Percentiles rank a stretch among this genome's conserved stretches.
These are phyloP conservation scores for Pythium sp. DNA, from an alignment of 352 stramenopile genomes.

Conservation along the genomic window DNA sequence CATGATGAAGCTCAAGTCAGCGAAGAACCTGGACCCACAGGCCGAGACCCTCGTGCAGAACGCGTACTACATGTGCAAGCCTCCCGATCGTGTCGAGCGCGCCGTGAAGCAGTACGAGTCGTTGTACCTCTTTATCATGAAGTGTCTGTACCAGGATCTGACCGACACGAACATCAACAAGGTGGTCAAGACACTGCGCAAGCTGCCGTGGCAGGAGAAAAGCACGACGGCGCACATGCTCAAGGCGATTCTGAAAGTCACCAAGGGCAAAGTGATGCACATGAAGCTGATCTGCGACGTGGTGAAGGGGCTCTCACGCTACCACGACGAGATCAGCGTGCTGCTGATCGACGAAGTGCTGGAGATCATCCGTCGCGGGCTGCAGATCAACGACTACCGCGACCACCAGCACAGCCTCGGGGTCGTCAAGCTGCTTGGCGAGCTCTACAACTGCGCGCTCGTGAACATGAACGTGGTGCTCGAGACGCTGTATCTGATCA, in stretches of 20 bases:
- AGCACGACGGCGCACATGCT: slow-evolving; percentile 69
- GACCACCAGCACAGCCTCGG: slow-evolving; percentile 94
- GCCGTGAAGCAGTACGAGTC: slow-evolving; percentile 86
- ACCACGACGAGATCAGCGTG: slow-evolving; percentile 90
- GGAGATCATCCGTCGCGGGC: slow-evolving; percentile 88
- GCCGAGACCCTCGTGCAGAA: slow-evolving; percentile 90
- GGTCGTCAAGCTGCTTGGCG: slow-evolving; percentile 91
- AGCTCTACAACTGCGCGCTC: slow-evolving; percentile 91
- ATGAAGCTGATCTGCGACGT: slow-evolving; percentile 88
- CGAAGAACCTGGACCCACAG: slow-evolving; percentile 88
- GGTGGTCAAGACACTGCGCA: slow-evolving; percentile 93
- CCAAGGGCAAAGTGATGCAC: slow-evolving; percentile 86
- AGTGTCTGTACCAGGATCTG: slow-evolving; percentile 86
- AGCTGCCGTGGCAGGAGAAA: slow-evolving; percentile 88
- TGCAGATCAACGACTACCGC: slow-evolving; percentile 89
- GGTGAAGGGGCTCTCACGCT: slow-evolving; percentile 77
- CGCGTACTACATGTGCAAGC: slow-evolving; percentile 92
- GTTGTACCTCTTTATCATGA: slow-evolving; percentile 89
- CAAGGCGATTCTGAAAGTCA: slow-evolving; percentile 92
- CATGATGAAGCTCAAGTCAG: slow-evolving; percentile 96
- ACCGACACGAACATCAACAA: slow-evolving; percentile 82
- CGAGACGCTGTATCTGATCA: slow-evolving; percentile 92
- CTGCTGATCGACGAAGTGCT: slow-evolving; percentile 92
- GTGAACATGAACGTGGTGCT: slow-evolving; percentile 92
- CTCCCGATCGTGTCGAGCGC: slow-evolving; percentile 78